Percentiles rank a stretch among this genome's conserved stretches.
phyloP scores from a whole-genome alignment of 495 filamentous ascomycete species.

The Hypoxylon subgilvum region DNA sequence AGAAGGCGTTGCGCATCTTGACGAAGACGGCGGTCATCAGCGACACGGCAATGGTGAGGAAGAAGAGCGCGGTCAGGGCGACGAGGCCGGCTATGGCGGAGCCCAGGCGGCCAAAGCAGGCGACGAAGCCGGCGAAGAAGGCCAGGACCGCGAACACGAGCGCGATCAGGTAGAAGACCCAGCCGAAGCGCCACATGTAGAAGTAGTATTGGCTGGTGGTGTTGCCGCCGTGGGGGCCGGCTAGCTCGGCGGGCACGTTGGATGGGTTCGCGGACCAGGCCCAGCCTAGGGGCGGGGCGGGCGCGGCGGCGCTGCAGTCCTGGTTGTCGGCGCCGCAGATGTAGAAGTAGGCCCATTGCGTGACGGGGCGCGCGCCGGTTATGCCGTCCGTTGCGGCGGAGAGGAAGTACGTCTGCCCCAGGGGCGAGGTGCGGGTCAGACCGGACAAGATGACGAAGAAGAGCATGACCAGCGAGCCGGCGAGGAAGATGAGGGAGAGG shows the following conservation, averaged over 20 bases:
- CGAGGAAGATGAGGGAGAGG: conserved; percentile 75
- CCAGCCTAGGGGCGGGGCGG: conserved; percentile 56
- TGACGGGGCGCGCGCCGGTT: conserved; percentile 63
- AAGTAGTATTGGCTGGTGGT: conserved; percentile 58
- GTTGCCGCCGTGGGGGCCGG: conserved; percentile 51
- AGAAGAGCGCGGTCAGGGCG: conserved; percentile 49
- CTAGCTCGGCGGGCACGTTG: conserved; percentile 48
- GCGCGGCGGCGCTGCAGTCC: conserved; percentile 52
- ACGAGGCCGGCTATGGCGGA: conserved; percentile 51
- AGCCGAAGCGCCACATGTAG: conserved; percentile 67
- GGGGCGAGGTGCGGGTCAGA: conserved; percentile 61
- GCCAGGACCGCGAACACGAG: conserved; percentile 66
- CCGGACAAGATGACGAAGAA: conserved; percentile 83
- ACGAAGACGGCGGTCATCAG: conserved; percentile 71
- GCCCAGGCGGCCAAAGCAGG: conserved; percentile 57
- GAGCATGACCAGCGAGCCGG: conserved; percentile 73
- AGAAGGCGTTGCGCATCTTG: conserved; percentile 74
- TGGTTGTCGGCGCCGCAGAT: conserved; percentile 60
- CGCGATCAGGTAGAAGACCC: conserved; percentile 76
- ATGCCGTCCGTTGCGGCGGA: conserved; percentile 74
- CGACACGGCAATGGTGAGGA: conserved; percentile 53
- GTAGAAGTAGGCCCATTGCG: conserved; percentile 90
- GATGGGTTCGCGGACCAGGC: conserved; percentile 53
- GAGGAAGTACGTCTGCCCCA: conserved; percentile 81
- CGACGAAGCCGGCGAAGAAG: conserved; percentile 59